Conservation (phyloP, 495 filamentous ascomycete species). For the Aspergillus avenaceus region DNA sequence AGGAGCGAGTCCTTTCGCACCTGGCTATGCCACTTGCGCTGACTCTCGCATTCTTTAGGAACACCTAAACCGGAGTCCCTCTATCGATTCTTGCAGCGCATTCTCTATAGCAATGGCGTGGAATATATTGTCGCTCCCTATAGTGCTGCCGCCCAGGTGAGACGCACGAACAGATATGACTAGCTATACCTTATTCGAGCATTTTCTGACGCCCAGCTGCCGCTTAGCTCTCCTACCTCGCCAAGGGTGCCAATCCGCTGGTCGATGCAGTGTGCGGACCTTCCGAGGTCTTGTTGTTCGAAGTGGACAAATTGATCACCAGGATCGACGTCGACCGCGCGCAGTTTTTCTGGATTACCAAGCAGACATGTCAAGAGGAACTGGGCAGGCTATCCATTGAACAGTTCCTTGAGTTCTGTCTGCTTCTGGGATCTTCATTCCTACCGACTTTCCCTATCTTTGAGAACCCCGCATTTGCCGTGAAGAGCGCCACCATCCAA, state of each 20-base stretch:
- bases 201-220: slow-evolving; percentile 7
- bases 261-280: slow-evolving; percentile 79
- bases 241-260: slow-evolving; percentile 61
- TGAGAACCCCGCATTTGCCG: slow-evolving; percentile 47
- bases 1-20: neutral
- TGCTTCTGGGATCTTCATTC: slow-evolving; percentile 81
- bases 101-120: slow-evolving; percentile 63
- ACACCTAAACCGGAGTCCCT: slow-evolving; percentile 55
- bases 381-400: slow-evolving; percentile 64
- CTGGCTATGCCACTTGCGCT: slow-evolving; percentile 10
- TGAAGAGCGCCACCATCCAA: slow-evolving; percentile 49
- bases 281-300: slow-evolving; percentile 84
- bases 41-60: slow-evolving; percentile 34
- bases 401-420: slow-evolving; percentile 74
- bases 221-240: slow-evolving; percentile 74
- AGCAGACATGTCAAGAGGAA: slow-evolving; percentile 63
- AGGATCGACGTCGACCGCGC: slow-evolving; percentile 65
- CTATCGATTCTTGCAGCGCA: slow-evolving; percentile 69
- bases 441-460: slow-evolving; percentile 74
- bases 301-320: slow-evolving; percentile 78
- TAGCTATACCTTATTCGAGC: neutral
- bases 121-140: slow-evolving; percentile 87
- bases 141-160: slow-evolving; percentile 83
- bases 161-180: neutral
- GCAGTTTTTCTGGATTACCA: slow-evolving; percentile 67